Percentiles rank a stretch among this genome's conserved stretches.
These are phyloP conservation scores for Scedosporium dehoogii DNA, from an alignment of 2,329 filamentous ascomycete species.

Conservation along the genomic window DNA sequence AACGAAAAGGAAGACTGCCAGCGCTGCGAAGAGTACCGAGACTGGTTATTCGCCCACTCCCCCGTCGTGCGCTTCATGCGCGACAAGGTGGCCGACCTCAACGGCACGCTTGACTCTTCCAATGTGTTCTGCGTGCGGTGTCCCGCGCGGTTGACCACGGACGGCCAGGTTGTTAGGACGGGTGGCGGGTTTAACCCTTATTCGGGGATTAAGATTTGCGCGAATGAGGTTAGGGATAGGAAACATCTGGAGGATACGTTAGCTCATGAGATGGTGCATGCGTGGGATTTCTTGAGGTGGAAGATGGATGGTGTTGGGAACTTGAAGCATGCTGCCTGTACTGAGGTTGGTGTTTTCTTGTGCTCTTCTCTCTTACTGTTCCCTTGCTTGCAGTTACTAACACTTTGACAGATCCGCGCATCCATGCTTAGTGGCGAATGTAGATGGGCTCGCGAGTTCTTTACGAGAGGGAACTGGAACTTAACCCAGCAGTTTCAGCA, in stretches of 20 bases:
- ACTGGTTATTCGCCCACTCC: conserved; percentile 76
- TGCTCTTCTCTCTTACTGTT: background rate
- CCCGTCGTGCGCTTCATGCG: conserved; percentile 81
- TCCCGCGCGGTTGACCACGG: conserved; percentile 43
- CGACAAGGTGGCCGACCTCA: conserved; percentile 69
- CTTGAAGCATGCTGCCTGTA: conserved; percentile 83
- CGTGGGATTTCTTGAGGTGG: conserved; percentile 86
- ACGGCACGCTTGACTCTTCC: conserved; percentile 59
- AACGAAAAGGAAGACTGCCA: conserved; percentile 72
- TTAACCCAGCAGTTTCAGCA: conserved; percentile 89
- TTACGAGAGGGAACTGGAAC: conserved; percentile 75
- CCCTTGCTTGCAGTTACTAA: conserved; percentile 3
- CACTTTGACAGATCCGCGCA: conserved; percentile 63
- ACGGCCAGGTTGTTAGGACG: conserved; percentile 52
- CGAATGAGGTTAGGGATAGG: conserved; percentile 74
- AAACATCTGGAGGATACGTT: conserved; percentile 87
- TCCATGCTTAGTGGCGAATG: conserved; percentile 92
- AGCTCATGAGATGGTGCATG: conserved; percentile 96
- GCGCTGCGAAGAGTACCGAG: conserved; percentile 70
- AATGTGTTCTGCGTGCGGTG: conserved; percentile 83
- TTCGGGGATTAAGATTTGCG: conserved; percentile 84
- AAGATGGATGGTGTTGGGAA: conserved; percentile 75
- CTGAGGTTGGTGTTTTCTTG: conserved; percentile 53
- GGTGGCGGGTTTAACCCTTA: conserved; percentile 78
- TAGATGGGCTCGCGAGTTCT: conserved; percentile 77